phyloP scores from a whole-genome alignment of 2,329 filamentous ascomycete genomes.

The Aspergillus uvarum region DNA sequence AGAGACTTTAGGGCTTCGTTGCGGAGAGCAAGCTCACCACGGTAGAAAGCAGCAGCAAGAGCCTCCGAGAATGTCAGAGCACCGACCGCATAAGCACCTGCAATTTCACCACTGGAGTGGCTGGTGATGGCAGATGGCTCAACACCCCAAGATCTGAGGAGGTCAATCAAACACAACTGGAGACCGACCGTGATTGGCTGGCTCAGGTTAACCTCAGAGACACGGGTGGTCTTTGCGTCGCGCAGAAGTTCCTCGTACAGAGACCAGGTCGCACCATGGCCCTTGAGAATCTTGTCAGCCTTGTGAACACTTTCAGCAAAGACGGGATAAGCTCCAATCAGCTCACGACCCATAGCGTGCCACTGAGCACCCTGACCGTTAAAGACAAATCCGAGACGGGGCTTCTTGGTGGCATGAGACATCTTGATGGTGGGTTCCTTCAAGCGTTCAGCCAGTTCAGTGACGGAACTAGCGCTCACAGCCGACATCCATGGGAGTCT shows the following conservation, averaged over 20 bases:
- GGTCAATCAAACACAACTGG: constrained; percentile 33
- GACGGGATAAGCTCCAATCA: constrained; percentile 15
- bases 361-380: constrained; percentile 39
- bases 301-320: background rate
- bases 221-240: background rate
- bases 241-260: background rate
- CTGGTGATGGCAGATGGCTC: constrained; percentile 26
- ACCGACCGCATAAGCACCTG: constrained; percentile 45
- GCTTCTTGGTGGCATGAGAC: constrained; percentile 36
- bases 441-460: background rate
- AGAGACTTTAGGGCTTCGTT: background rate
- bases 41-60: too few species aligned
- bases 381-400: constrained; percentile 9
- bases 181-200: constrained; percentile 31
- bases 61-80: background rate
- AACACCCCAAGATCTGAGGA: constrained; percentile 27
- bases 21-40: background rate
- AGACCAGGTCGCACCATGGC: constrained; percentile 28
- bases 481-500: background rate
- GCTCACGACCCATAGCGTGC: constrained; percentile 34
- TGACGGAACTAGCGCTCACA: background rate
- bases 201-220: constrained; percentile 24
- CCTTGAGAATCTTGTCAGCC: constrained; percentile 15
- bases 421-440: constrained; percentile 17
- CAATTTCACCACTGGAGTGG: constrained; percentile 40